Base-by-base conservation (phyloP, 306 rosid species). In the Acacia melanoxylon region DNA sequence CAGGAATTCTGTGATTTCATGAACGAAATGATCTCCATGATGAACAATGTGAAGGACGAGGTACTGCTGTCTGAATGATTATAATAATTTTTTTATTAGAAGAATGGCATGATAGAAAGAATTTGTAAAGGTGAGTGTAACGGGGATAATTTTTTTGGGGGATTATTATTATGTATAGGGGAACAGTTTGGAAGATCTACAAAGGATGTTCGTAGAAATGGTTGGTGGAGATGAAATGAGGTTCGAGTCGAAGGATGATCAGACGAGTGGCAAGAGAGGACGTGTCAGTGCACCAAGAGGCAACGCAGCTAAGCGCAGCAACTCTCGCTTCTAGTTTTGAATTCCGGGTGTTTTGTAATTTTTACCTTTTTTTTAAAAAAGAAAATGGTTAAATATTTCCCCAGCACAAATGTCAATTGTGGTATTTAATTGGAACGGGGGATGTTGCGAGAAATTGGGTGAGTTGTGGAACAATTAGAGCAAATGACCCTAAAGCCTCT, bases 1-100 rank as follows among this genome's bases (percentile, higher is more conserved):
- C 94, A 96, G 99, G 97, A 89, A 8, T 96, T 96, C 58, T 91
- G 92, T 84, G 98, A 85, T 71, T 96, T 96, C 81, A 92, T 96
- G 98, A 89, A 89, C 71, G 99, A 96, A 84, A 96, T 96, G 98
- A 76, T 93, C 15, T 79, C 98, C 20, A 89, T 93, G 97, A 96
- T 96, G 99, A 90, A 91, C 88, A 91, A 86, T 45, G 97, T 90
- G 17, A 92, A 93, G 79, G 91, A 85, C 51, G 97, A 96, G 99
- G 99, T 96, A 83, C 4, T 5, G 22, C 0, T 8, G 48, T 4
- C 22, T 58, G 1, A 0, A 59, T 40, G 4, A 42, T 44, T 42
- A 41, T 65, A 19, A n/a, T 19, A 10, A 9, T 65, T 59, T 37
- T 13, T 9, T 58, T 10, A 69, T 20, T 68, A 12, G 2, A n/a